phyloP scores from a whole-genome alignment of 2,329 filamentous ascomycete genomes.

The Colletotrichum liaoningense region DNA sequence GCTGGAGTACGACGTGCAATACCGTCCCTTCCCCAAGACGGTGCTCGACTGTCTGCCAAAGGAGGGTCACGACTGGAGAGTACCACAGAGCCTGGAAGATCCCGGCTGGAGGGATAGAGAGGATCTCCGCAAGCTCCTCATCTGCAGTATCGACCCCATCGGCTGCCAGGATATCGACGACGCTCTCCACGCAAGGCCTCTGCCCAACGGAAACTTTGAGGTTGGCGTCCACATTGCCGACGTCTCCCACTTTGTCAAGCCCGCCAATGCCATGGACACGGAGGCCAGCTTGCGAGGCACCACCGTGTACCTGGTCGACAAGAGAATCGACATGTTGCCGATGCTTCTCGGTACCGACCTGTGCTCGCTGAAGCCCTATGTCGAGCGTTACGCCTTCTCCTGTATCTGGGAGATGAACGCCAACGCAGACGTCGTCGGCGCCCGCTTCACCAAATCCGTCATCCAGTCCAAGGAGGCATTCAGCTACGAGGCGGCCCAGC shows the following conservation, averaged over 20 bases:
- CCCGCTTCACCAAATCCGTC: conserved; percentile 96
- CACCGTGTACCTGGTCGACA: conserved; percentile 97
- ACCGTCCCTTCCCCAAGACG: conserved; percentile 94
- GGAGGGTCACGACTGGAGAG: conserved; percentile 94
- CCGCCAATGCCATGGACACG: conserved; percentile 95
- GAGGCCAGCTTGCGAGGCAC: conserved; percentile 95
- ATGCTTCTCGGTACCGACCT: conserved; percentile 95
- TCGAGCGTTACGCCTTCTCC: conserved; percentile 92
- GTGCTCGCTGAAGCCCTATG: conserved; percentile 95
- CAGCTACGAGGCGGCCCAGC: conserved; percentile 95
- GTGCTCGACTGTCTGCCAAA: conserved; percentile 92
- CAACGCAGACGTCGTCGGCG: conserved; percentile 84
- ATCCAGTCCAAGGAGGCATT: conserved; percentile 97
- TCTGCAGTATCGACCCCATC: conserved; percentile 97
- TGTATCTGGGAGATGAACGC: conserved; percentile 89
- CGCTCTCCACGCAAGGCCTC: conserved; percentile 84
- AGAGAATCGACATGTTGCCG: conserved; percentile 99
- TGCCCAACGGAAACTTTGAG: conserved; percentile 94
- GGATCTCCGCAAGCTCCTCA: conserved; percentile 86
- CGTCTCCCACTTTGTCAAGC: conserved; percentile 98
- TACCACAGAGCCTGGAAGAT: conserved; percentile 82
- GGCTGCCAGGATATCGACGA: conserved; percentile 99
- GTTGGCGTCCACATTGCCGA: conserved; percentile 99
- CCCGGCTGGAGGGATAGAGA: conserved; percentile 87
- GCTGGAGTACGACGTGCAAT: conserved; percentile 97